Base-by-base conservation (phyloP, 257 asterid species). In the Gentiana macrophylla region DNA sequence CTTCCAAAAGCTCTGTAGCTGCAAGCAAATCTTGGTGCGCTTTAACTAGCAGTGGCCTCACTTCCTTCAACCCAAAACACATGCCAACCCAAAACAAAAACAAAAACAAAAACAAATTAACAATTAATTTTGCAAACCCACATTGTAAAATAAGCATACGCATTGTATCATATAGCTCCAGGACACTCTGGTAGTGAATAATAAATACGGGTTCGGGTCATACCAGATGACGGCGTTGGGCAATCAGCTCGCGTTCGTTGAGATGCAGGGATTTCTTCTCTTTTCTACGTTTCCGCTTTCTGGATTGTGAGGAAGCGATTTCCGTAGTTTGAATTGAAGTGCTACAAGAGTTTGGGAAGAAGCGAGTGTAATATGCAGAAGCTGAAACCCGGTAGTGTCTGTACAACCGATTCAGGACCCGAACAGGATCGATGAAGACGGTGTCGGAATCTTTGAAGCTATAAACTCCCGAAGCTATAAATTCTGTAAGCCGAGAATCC, bases 211-310 rank as follows among this genome's bases (percentile, higher is more conserved):
- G 64, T 49, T 41, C 48, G 49, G 52, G 43, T 8, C 57, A 7
- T 70, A 89, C 97, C 86, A 76, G 88, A 59, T 91, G 96, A 11
- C 98, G 86, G 52, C 52, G 84, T 41, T 87, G 86, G 51, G 98
- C 98, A 50, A 87, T 64, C 71, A 62, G 68, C 69, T 91, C 98
- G 33, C 81, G 75, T 15, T 74, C 57, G 65, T 87, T 91, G 50
- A 83, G 89, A 45, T 37, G 53, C 56, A 37, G 76, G 47, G 35
- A 41, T 35, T 65, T 66, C 61, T 72, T 78, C 77, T 69, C 69
- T 46, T 72, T 73, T n/a, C 67, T 72, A 62, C 88, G 81, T 62
- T 84, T 86, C 24, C 96, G 81, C 64, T 90, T 90, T 34, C 68
- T 67, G 2, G 79, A 35, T 65, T 44, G 62, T 50, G 49, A 47